These are phyloP conservation scores for Magnaporthiopsis rhizophila DNA, from an alignment of 2,329 filamentous ascomycete species.

Conservation along the genomic window DNA sequence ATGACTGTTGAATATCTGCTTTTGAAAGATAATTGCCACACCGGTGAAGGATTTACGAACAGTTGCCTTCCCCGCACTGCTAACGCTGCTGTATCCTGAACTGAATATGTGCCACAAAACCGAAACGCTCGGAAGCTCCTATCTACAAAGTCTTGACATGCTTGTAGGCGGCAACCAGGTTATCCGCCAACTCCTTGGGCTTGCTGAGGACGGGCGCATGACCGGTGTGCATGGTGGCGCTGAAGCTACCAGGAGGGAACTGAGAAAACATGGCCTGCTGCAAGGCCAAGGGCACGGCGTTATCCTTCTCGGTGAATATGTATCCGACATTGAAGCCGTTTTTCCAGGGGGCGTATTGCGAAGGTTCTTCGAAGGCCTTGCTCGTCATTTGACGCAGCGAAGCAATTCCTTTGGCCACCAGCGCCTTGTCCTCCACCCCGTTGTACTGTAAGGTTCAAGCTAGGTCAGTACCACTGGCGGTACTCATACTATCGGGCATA, in stretches of 20 bases:
- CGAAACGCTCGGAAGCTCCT: too few relatives aligned
- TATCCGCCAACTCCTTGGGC: conserved; percentile 28
- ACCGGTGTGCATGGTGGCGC: conserved; percentile 24
- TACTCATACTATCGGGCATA: too few relatives aligned
- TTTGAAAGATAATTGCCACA: too few relatives aligned
- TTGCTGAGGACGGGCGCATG: conserved; percentile 42
- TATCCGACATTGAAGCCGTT: conserved; percentile 7
- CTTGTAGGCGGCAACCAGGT: conserved; percentile 12
- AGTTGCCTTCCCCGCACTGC: too few relatives aligned
- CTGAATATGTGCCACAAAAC: too few relatives aligned
- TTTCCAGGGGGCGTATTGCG: conserved; percentile 9
- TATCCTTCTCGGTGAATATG: conserved; percentile 9
- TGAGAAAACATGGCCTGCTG: conserved; percentile 7
- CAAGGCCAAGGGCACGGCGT: conserved; percentile 7
- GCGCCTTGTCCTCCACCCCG: conserved; percentile 6
- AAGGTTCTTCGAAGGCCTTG: conserved; percentile 4
- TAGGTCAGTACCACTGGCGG: not conserved
- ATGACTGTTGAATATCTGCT: too few relatives aligned
- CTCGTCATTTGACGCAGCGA: conserved; percentile 4
- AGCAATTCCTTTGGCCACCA: conserved; percentile 7
- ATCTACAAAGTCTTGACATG: not conserved
- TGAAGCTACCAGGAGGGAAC: conserved; percentile 7
- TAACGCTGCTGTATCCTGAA: too few relatives aligned
- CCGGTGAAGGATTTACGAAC: too few relatives aligned
- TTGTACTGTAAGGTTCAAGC: not conserved